Percentiles rank a stretch among this genome's conserved stretches.
phyloP scores from a whole-genome alignment of 2,329 filamentous ascomycete genomes.

The Colletotrichum incanum region DNA sequence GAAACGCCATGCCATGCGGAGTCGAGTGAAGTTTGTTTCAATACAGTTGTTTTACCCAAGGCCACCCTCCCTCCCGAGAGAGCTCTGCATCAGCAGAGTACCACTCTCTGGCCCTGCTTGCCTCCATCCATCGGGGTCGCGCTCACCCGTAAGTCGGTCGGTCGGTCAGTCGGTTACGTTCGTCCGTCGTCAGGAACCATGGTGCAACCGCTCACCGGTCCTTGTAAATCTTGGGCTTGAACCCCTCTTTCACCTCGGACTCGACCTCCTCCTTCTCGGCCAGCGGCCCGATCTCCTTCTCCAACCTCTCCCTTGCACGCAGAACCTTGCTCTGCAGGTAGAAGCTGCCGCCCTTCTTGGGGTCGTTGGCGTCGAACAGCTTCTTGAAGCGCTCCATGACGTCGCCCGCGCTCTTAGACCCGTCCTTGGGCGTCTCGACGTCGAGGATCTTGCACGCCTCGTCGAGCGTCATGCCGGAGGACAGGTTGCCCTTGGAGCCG shows the following conservation, averaged over 20 bases:
- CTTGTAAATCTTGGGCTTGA: slow-evolving; percentile 96
- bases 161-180: not conserved
- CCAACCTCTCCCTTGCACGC: slow-evolving; percentile 91
- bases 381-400: slow-evolving; percentile 93
- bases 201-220: slow-evolving; percentile 59
- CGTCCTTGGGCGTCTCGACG: slow-evolving; percentile 87
- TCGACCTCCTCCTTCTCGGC: slow-evolving; percentile 81
- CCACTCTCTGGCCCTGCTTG: slow-evolving; percentile 6
- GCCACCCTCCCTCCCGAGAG: slow-evolving; percentile 1
- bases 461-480: slow-evolving; percentile 88
- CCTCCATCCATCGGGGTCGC: not conserved
- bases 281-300: slow-evolving; percentile 84
- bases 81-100: not conserved
- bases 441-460: slow-evolving; percentile 98
- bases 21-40: slow-evolving; percentile 45
- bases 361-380: slow-evolving; percentile 94
- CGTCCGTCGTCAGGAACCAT: not conserved
- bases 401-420: slow-evolving; percentile 83
- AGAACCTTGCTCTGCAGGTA: slow-evolving; percentile 98
- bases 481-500: slow-evolving; percentile 58
- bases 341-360: slow-evolving; percentile 95
- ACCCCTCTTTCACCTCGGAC: slow-evolving; percentile 86
- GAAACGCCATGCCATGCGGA: slow-evolving; percentile 46
- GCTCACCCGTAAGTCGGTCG: slow-evolving; percentile 1
- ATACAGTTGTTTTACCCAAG: slow-evolving; percentile 29